Evolutionary conservation across 2,329 filamentous ascomycete genomes (phyloP), one percentile per base, ranked within the genome.

Genomic region (Sporothrix euskadiensis): DNA sequence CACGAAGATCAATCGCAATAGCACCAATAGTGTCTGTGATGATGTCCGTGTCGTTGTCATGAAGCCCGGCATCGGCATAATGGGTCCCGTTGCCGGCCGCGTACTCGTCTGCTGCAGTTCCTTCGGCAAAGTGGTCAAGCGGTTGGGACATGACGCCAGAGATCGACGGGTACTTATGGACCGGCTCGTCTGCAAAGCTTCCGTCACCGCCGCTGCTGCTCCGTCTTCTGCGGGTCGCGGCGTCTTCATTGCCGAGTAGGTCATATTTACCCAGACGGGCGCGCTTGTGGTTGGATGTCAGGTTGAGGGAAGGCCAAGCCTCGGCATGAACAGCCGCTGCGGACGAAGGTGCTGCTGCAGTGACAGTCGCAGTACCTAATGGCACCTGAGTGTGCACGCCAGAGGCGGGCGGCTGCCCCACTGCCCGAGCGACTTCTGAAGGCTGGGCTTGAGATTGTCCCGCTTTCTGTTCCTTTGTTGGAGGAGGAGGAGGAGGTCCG

Each of bases 21-120:
- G 94, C 96, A 61, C 97, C 96, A 74, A 99, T 94, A 14, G 96
- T 99, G 83, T 99, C 96, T 2, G 92, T 97, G 77, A 99, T 88
- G 35, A 82, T 86, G 78, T 92, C 87, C 75, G 59, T 66, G 56
- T 73, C 72, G 2, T 74, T 52, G 57, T 74, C 74, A 14, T 73
- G 52, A 6, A 74, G 59, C 9, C 63, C 70, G n/a, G 26, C n/a
- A 5, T 68, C 41, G n/a, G 61, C 32, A 56, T 39, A 54, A 4
- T 19, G 19, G 12, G 19, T 39, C 19, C 14, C 19, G 30, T 52
- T 39, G 19, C 35, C 16, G 19, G n/a, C 56, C 3, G 52, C 65
- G n/a, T 26, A 59, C 47, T 61, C 35, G 69, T 71, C 57, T 54
- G 59, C n/a, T 16, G 22, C 47, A 10, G 56, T 52, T 1, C 52